phyloP scores from a whole-genome alignment of 495 filamentous ascomycete genomes.

The Penicillium mononematosum region DNA sequence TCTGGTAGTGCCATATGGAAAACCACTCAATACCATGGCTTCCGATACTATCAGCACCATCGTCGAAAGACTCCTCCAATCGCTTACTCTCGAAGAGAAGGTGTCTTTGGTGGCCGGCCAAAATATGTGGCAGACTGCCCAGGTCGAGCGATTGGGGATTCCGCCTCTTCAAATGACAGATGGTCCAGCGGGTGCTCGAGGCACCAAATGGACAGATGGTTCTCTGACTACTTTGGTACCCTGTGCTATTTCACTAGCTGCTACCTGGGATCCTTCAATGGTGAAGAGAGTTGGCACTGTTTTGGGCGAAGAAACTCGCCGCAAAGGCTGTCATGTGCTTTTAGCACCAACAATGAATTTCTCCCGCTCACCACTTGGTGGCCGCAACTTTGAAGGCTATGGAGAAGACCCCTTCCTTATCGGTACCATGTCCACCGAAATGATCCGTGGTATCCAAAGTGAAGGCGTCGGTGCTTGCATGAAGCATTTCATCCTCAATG shows the following conservation, averaged over 20 bases:
- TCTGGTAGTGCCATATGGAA: too few relatives aligned
- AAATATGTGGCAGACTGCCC: slow-evolving; percentile 59
- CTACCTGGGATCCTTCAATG: slow-evolving; percentile 62
- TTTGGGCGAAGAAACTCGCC: slow-evolving; percentile 59
- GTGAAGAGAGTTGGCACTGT: slow-evolving; percentile 52
- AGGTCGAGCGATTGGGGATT: slow-evolving; percentile 61
- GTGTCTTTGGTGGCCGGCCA: neutral
- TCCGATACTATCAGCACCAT: too few relatives aligned
- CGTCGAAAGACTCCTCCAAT: too few relatives aligned
- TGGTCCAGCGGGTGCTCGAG: slow-evolving; percentile 67
- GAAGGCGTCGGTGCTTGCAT: slow-evolving; percentile 61
- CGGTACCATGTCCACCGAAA: slow-evolving; percentile 57
- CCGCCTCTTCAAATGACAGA: slow-evolving; percentile 65
- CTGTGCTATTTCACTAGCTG: slow-evolving; percentile 60
- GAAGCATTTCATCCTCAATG: slow-evolving; percentile 74
- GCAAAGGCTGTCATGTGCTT: slow-evolving; percentile 62
- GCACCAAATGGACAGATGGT: slow-evolving; percentile 63
- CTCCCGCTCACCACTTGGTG: slow-evolving; percentile 66
- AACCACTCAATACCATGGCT: too few relatives aligned
- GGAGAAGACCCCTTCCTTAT: slow-evolving; percentile 71
- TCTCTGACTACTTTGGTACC: slow-evolving; percentile 60
- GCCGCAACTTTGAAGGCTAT: slow-evolving; percentile 69
- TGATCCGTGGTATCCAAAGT: slow-evolving; percentile 64
- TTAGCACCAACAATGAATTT: slow-evolving; percentile 76
- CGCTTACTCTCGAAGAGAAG: neutral